Conservation (phyloP, 2,329 filamentous ascomycete genomes). For the Aspergillus nomiae region DNA sequence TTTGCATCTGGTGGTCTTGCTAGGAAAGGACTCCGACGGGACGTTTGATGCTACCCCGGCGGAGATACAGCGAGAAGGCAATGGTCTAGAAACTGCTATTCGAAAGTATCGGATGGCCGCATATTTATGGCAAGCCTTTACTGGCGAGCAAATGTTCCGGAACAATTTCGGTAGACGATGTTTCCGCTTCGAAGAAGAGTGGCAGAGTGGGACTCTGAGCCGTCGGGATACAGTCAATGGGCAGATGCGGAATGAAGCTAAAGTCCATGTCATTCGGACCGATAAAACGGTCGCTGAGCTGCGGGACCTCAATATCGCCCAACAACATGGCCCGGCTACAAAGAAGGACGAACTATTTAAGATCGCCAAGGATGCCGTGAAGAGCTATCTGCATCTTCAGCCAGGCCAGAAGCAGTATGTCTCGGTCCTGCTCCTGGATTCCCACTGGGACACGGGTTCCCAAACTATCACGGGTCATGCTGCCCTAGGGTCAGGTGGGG, state of each 20-base stretch:
- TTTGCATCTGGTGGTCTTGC: constrained; percentile 82
- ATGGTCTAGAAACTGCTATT: constrained; percentile 75
- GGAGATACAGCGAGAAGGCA: constrained; percentile 75
- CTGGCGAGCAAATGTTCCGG: constrained; percentile 92
- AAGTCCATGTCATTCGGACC: constrained; percentile 79
- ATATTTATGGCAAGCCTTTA: constrained; percentile 96
- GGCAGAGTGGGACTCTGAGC: constrained; percentile 81
- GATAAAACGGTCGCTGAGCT: constrained; percentile 85
- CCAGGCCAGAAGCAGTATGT: constrained; percentile 86
- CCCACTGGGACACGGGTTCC: constrained; percentile 76
- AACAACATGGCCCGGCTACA: constrained; percentile 71
- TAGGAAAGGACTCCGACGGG: constrained; percentile 83
- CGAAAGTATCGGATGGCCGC: constrained; percentile 93
- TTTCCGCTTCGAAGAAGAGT: constrained; percentile 93
- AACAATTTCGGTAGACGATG: constrained; percentile 82
- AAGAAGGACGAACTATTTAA: constrained; percentile 73
- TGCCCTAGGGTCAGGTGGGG: constrained; percentile 73
- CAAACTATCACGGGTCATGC: constrained; percentile 78
- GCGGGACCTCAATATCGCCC: constrained; percentile 72
- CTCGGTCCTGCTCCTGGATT: constrained; percentile 81
- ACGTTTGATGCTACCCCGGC: constrained; percentile 83
- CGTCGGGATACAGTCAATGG: constrained; percentile 70
- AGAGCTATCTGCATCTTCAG: constrained; percentile 71
- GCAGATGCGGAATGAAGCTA: constrained; percentile 85
- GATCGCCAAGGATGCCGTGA: constrained; percentile 77